These are phyloP conservation scores for Cryptococcus sp. DNA, from an alignment of 1,284 basidiomycete genomes.

Conservation along the genomic window DNA sequence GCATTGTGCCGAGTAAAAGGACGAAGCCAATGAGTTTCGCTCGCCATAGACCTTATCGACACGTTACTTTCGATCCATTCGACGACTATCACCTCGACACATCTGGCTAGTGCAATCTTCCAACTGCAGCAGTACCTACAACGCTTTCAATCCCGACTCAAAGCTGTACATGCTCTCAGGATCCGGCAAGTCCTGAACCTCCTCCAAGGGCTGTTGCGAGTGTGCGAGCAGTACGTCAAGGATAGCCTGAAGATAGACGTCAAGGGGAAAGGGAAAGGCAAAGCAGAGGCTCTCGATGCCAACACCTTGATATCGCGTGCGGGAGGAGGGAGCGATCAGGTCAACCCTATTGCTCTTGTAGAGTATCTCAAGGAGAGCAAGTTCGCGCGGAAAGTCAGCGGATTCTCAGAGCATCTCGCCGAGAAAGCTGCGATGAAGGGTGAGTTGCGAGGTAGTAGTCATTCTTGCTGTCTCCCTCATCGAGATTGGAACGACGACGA, in stretches of 20 bases:
- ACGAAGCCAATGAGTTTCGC: background rate
- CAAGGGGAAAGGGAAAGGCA: slow-evolving; percentile 34
- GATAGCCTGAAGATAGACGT: slow-evolving; percentile 28
- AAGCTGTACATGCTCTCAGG: slow-evolving; percentile 72
- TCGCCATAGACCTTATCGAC: slow-evolving; percentile 72
- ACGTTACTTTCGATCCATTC: slow-evolving; percentile 86
- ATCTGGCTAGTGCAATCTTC: slow-evolving; percentile 66
- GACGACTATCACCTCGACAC: slow-evolving; percentile 64
- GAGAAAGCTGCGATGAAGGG: slow-evolving; percentile 59
- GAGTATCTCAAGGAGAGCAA: slow-evolving; percentile 82
- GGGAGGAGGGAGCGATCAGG: slow-evolving; percentile 65
- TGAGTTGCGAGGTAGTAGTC: slow-evolving; percentile 1
- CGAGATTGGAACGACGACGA: background rate
- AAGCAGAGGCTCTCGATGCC: slow-evolving; percentile 48
- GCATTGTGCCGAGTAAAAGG: background rate
- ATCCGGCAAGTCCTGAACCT: slow-evolving; percentile 76
- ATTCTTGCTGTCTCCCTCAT: background rate
- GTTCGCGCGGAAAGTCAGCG: slow-evolving; percentile 69
- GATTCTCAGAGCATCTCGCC: slow-evolving; percentile 72
- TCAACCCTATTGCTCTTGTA: slow-evolving; percentile 81
- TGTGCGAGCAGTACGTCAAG: slow-evolving; percentile 59
- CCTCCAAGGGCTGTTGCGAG: slow-evolving; percentile 66
- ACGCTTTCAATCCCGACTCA: slow-evolving; percentile 75
- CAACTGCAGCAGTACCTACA: slow-evolving; percentile 79
- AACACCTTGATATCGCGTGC: slow-evolving; percentile 66